Evolutionary conservation across 1,139 yeast species (phyloP).

Genomic region (Wickerhamomyces sp.): DNA sequence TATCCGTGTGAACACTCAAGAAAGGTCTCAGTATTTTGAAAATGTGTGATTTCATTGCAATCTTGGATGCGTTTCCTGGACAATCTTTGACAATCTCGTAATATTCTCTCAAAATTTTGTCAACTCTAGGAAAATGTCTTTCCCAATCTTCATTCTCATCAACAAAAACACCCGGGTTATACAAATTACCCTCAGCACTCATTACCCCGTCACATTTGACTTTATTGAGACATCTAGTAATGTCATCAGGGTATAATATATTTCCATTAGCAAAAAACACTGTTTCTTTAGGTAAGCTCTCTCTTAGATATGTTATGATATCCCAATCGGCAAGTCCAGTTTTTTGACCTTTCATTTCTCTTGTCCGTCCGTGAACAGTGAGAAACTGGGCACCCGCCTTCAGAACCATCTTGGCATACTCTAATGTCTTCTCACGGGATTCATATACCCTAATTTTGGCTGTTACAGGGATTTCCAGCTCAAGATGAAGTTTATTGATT

Average conservation of each 20-base stretch:
- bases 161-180: constrained; percentile 85
- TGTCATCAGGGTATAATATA: constrained; percentile 77
- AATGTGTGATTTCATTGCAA: constrained; percentile 89
- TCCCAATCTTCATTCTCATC: constrained; percentile 40
- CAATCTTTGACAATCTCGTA: constrained; percentile 70
- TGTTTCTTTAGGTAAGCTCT: constrained; percentile 74
- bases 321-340: constrained; percentile 97
- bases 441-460: constrained; percentile 93
- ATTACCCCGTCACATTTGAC: constrained; percentile 86
- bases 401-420: constrained; percentile 87
- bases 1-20: constrained; percentile 66
- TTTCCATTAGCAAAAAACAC: constrained; percentile 95
- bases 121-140: constrained; percentile 80
- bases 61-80: constrained; percentile 72
- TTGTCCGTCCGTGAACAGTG: constrained; percentile 91
- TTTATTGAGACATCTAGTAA: constrained; percentile 57
- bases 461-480: constrained; percentile 82
- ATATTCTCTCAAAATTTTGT: constrained; percentile 76
- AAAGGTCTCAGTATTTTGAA: constrained; percentile 83
- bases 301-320: constrained; percentile 66
- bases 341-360: constrained; percentile 96
- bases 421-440: constrained; percentile 76
- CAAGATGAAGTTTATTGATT: constrained; percentile 67
- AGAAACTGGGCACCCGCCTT: constrained; percentile 94
- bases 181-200: constrained; percentile 95